Evolutionary conservation across 1,139 yeast genomes (phyloP), one percentile per base, ranked within the genome.

Genomic region (Pichia kudriavzevii): DNA sequence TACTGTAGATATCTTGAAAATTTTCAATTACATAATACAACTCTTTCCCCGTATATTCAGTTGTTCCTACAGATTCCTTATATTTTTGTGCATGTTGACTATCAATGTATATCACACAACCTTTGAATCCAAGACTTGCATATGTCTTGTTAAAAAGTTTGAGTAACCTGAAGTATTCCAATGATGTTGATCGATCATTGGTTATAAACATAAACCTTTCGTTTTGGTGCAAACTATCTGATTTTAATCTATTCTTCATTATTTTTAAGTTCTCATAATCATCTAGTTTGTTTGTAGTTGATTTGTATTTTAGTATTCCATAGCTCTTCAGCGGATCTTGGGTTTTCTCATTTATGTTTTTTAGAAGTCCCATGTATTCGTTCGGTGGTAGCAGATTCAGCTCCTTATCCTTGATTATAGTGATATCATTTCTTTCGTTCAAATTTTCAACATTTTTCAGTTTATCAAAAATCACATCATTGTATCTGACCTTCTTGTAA

Each of bases 101-200:
- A 28, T 42, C 36, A 9, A 48, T 12, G 27, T 31, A 43, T 2
- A 48, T 32, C 7, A 48, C 52, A 31, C 46, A 45, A 2, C 52
- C 51, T 16, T 40, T 45, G 3, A 31, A 29, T 18, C 36, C 39
- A 6, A 22, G 12, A 11, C 18, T 21, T 4, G 30, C 14, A 13
- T 21, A 31, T 2, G 35, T 35, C 6, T 42, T 34, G 10, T 41
- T 41, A n/a, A 44, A 27, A 7, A 44, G 10, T 28, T 45, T 47
- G 11, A 47, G 22, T 16, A 47, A 21, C 20, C 53, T 29, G 13
- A 39, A 46, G 35, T 47, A 48, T 18, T 47, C 52, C 15, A 47
- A 29, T 1, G 52, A 46, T 2, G 46, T 37, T 7, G 44, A 39
- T 23, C 45, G 34, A 17, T 48, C 50, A 17, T 26, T 39, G 1